Base-by-base conservation (phyloP, 441 rosid species). In the Omphalea diandra region DNA sequence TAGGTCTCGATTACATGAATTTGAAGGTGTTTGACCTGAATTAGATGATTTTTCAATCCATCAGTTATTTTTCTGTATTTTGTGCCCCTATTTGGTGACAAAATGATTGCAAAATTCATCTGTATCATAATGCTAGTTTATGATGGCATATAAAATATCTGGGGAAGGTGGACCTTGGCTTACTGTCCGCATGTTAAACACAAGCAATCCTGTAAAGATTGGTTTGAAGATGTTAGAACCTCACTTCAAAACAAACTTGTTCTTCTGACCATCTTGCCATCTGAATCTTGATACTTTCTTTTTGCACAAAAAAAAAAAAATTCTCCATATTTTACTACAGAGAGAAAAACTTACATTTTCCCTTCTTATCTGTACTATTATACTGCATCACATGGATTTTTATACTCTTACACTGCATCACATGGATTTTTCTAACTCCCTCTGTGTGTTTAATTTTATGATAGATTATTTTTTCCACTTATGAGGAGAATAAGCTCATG, bases 1-100 rank as follows among this genome's bases (percentile, higher is more conserved):
- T 89, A 71, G 87, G 89, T 72, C 93, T 87, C 8, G 93, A 89
- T 71, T 87, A 86, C 82, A 80, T 89, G 87, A 86, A 75, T 77
- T 72, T 89, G 66, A 87, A 87, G 96, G 96, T 89, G 47, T 29
- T 55, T 65, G 46, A 63, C 44, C 44, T 31, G 29, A 67, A 65
- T 33, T 57, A 29, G 31, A 32, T 52, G n/a, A 32, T n/a, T n/a
- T n/a, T n/a, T n/a, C n/a, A n/a, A n/a, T n/a, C n/a, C n/a, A n/a
- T 20, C 60, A 17, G 40, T 52, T 10, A 47, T 27, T 65, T 29
- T 61, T 49, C 40, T 49, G 31, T 74, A 55, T n/a, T 12, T 65
- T 69, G 4, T 70, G 24, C 43, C 75, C 56, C 41, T 26, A 29
- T 50, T 41, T 8, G 38, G 56, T 24, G 56, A 3, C 43, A 35